phyloP scores from a whole-genome alignment of 2,329 filamentous ascomycete species.

The Hypoxylon sp. region DNA sequence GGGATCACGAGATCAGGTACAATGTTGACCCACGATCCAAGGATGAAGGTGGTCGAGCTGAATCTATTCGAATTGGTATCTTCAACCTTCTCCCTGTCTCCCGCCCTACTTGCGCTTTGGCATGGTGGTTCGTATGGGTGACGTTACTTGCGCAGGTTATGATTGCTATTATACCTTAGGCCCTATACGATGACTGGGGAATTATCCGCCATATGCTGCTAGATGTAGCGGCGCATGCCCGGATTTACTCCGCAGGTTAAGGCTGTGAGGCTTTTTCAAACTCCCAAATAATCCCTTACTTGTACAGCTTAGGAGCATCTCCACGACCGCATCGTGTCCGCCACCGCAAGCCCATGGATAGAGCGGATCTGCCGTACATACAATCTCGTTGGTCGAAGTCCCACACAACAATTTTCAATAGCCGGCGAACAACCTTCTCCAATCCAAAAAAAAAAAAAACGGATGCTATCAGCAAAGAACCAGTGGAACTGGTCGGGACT shows the following conservation, averaged over 20 bases:
- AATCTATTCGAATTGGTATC: not conserved
- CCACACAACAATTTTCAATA: not conserved
- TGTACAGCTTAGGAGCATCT: too few relatives aligned
- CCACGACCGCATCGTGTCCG: constrained; percentile 11
- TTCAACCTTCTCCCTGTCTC: not conserved
- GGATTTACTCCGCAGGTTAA: too few relatives aligned
- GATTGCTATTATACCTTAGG: constrained; percentile 1
- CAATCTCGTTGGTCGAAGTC: not conserved
- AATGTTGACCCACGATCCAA: not conserved
- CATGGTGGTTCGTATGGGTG: not conserved
- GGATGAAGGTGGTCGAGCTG: not conserved
- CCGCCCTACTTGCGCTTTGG: not conserved
- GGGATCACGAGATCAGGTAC: constrained; percentile 16
- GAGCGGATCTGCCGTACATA: not conserved
- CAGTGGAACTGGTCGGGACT: too few relatives aligned
- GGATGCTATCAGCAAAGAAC: too few relatives aligned
- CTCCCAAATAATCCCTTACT: too few relatives aligned
- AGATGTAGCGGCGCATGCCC: too few relatives aligned
- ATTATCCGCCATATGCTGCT: too few relatives aligned
- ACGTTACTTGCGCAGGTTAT: not conserved
- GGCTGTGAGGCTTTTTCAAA: too few relatives aligned
- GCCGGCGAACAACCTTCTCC: not conserved
- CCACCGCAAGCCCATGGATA: not conserved
- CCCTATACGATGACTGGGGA: not conserved
- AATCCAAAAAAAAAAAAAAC: constrained; percentile 38